Evolutionary conservation across 1,284 basidiomycete genomes (phyloP).

Genomic region (Cryptococcus wingfieldii): DNA sequence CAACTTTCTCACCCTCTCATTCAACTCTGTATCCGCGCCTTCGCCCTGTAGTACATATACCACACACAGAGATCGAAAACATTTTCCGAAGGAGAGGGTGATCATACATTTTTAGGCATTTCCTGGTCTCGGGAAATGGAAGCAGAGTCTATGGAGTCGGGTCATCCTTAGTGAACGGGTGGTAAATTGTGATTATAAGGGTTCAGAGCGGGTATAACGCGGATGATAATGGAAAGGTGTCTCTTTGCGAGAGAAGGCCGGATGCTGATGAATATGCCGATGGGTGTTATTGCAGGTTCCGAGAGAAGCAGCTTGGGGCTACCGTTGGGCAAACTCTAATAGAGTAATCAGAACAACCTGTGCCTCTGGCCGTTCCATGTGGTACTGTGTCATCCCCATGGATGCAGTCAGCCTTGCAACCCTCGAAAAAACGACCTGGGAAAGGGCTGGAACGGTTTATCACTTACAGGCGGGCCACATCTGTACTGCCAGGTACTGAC

Average conservation of each 20-base stretch:
- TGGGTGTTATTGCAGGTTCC: background rate
- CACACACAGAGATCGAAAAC: no score
- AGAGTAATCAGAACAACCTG: conserved; percentile 36
- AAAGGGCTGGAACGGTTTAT: background rate
- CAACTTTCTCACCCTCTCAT: no score
- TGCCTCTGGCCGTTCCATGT: conserved; percentile 34
- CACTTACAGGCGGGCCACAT: conserved; percentile 24
- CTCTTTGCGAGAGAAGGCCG: no score
- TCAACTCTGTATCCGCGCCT: no score
- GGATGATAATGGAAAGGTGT: background rate
- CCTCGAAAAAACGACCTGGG: background rate
- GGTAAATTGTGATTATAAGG: background rate
- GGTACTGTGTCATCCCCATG: conserved; percentile 14
- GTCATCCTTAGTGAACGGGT: background rate
- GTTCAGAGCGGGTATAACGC: background rate
- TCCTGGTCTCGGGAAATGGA: background rate
- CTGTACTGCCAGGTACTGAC: conserved; percentile 30
- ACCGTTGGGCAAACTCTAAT: conserved; percentile 22
- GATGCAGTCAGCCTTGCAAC: background rate
- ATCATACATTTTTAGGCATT: no score
- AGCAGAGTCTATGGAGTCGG: background rate
- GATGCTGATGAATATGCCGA: no score
- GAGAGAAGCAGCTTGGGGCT: background rate
- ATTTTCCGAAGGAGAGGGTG: no score
- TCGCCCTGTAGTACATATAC: no score